phyloP scores from a whole-genome alignment of 106 monocot species.

The Dendrobium officinale region DNA sequence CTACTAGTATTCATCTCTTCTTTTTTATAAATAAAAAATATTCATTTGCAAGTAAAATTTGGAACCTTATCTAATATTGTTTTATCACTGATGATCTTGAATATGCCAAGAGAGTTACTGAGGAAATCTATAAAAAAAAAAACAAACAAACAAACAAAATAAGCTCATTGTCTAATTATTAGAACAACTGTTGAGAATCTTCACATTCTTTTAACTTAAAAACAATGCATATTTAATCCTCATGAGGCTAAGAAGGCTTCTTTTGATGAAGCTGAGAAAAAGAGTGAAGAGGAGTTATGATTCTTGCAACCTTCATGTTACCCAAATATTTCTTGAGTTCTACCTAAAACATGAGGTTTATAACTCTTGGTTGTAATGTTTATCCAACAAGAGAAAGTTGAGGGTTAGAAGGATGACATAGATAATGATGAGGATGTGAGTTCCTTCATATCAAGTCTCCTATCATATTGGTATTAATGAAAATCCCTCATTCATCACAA shows the following conservation, averaged over 20 bases:
- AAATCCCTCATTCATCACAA: background rate
- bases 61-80: constrained; percentile 69
- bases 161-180: constrained; percentile 2
- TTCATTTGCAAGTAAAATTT: constrained; percentile 49
- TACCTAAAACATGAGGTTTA: background rate
- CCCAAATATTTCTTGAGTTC: background rate
- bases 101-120: constrained; percentile 75
- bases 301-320: background rate
- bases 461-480: background rate
- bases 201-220: background rate
- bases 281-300: constrained; percentile 29
- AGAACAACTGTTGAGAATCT: background rate
- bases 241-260: constrained; percentile 51
- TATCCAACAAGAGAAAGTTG: constrained; percentile 5
- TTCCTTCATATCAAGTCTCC: background rate
- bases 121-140: constrained; percentile 56
- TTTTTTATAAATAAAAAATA: background rate
- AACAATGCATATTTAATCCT: background rate
- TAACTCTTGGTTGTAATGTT: background rate
- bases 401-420: constrained; percentile 9
- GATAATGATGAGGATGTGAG: background rate
- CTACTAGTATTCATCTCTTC: too few relatives aligned
- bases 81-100: constrained; percentile 74
- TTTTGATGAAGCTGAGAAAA: constrained; percentile 49
- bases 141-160: constrained; percentile 26